These are phyloP conservation scores for Pichia nakasei DNA, from an alignment of 805 yeast genomes.

Conservation along the genomic window DNA sequence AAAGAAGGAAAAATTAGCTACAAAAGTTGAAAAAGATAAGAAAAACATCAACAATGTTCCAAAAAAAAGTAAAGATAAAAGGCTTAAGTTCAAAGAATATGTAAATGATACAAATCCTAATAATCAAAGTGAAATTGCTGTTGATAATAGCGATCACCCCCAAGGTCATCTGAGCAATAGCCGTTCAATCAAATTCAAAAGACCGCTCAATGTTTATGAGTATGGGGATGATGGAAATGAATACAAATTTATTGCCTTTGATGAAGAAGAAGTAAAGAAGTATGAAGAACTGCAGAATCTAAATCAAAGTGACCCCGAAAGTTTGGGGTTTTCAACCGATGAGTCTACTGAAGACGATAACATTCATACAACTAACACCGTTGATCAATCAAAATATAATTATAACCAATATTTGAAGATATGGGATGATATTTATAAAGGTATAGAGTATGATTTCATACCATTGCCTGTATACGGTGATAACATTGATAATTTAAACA, in stretches of 20 bases:
- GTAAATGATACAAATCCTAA: no score
- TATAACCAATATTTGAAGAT: slow-evolving; percentile 19
- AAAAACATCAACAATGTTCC: no score
- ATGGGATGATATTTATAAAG: slow-evolving; percentile 21
- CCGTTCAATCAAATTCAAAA: not conserved
- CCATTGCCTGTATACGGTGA: slow-evolving; percentile 18
- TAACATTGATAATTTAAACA: slow-evolving; percentile 9
- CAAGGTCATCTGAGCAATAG: no score
- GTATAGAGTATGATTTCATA: not conserved
- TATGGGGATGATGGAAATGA: slow-evolving; percentile 35
- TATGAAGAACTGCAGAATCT: not conserved
- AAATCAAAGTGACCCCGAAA: not conserved
- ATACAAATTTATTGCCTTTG: slow-evolving; percentile 33
- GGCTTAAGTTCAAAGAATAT: no score
- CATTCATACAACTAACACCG: slow-evolving; percentile 1
- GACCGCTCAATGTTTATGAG: slow-evolving; percentile 14
- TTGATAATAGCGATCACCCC: not conserved
- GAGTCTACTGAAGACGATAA: slow-evolving; percentile 1
- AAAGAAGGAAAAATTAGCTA: no score
- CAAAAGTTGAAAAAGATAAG: no score
- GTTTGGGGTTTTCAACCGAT: not conserved
- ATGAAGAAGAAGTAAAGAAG: slow-evolving; percentile 9
- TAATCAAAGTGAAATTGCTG: no score
- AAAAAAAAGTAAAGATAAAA: no score
- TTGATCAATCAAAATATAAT: slow-evolving; percentile 5